These are phyloP conservation scores for Trichoderma endophyticum DNA, from an alignment of 2,329 filamentous ascomycete genomes.

Conservation along the genomic window DNA sequence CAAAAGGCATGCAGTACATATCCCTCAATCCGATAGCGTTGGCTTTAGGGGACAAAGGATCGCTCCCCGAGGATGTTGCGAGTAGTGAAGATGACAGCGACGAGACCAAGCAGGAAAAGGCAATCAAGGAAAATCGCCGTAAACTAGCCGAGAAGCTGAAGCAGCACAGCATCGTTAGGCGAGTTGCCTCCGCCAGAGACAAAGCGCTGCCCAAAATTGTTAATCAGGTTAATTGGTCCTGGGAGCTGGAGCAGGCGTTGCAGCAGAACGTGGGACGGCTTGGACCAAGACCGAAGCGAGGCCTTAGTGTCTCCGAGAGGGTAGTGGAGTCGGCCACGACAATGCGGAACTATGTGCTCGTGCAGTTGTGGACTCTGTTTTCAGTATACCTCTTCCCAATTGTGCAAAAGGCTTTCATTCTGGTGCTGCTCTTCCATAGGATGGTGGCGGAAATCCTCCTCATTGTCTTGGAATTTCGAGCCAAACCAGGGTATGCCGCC, in stretches of 20 bases:
- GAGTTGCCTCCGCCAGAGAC: constrained; percentile 77
- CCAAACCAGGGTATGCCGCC: constrained; percentile 73
- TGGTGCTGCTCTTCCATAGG: constrained; percentile 75
- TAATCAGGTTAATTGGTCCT: constrained; percentile 94
- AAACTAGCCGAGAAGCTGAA: constrained; percentile 81
- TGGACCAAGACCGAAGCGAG: constrained; percentile 74
- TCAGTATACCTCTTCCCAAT: constrained; percentile 76
- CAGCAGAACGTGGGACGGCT: constrained; percentile 89
- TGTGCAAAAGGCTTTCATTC: constrained; percentile 68
- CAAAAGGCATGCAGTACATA: constrained; percentile 91
- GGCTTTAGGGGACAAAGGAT: constrained; percentile 71
- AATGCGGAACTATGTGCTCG: constrained; percentile 70
- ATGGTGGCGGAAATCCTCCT: constrained; percentile 77
- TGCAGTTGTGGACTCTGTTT: constrained; percentile 67
- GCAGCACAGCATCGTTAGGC: constrained; percentile 78
- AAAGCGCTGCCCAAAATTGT: constrained; percentile 75
- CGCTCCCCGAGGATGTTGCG: constrained; percentile 33
- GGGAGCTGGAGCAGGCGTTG: constrained; percentile 79
- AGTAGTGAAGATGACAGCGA: constrained; percentile 54
- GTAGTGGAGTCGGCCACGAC: constrained; percentile 92
- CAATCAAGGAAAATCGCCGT: constrained; percentile 56
- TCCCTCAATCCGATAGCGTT: constrained; percentile 86
- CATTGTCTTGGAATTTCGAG: constrained; percentile 77
- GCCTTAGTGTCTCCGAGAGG: constrained; percentile 87
- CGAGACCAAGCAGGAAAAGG: constrained; percentile 63